Base-by-base conservation (phyloP, 805 yeast genomes). In the Lachancea fermentati region DNA sequence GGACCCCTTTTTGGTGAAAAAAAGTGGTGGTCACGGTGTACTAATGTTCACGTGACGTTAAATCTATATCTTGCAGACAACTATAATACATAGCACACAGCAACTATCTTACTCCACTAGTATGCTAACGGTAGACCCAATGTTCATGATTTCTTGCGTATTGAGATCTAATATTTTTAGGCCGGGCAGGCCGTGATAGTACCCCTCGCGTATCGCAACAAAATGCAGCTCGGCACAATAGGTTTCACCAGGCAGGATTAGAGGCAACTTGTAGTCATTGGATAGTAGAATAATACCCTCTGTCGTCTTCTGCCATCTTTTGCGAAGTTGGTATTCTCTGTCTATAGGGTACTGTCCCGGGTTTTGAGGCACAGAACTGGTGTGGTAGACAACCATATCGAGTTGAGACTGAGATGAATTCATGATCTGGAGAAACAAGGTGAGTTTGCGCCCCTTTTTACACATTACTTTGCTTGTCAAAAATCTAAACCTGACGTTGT, bases 221-320 rank as follows among this genome's bases (percentile, higher is more conserved):
- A 62, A 52, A 19, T 51, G 48, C 25, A 62, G 42, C 12, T 51
- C 56, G 3, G 54, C 57, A 19, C 52, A 50, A 36, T 51, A 49
- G 5, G 63, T 53, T 24, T 56, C 58, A 13, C 50, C 50, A 5
- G 60, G 55, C 11, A 46, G 47, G 7, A 60, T 48, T 1, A 55
- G 35, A 2, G 64, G 62, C 5, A 60, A 41, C 34, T 58, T 60
- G 39, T 50, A 56, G 30, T 62, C 67, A 34, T 61, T 62, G 3
- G 64, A 51, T 4, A 61, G 45, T 11, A 62, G 41, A 3, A 62
- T 54, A 2, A 62, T 48, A 3, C 63, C 62, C 30, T 58, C 58
- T 16, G 59, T 47, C 5, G 46, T 45, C 35, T 55, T 47, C 13
- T 48, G 43, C 35, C 47, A 44, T 12, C 53, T 47, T 32, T 50